phyloP scores from a whole-genome alignment of 1,139 yeast genomes.

The Candida sp. region DNA sequence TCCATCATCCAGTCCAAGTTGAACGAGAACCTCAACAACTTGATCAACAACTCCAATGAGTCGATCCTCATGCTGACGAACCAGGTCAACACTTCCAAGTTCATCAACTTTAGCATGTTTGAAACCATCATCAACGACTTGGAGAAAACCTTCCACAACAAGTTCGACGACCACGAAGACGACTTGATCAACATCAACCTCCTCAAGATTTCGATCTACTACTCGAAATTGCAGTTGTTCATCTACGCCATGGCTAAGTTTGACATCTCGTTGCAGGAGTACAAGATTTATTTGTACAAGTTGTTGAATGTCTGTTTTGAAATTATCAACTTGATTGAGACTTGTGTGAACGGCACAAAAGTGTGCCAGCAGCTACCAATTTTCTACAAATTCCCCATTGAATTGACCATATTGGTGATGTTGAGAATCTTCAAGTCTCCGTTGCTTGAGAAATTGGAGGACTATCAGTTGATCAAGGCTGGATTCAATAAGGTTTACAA shows the following conservation, averaged over 20 bases:
- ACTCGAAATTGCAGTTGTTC: conserved; percentile 44
- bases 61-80: conserved; percentile 15
- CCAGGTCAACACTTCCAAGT: conserved; percentile 31
- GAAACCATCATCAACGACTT: conserved; percentile 44
- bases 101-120: conserved; percentile 48
- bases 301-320: conserved; percentile 34
- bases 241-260: conserved; percentile 39
- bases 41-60: conserved; percentile 21
- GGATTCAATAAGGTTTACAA: conserved; percentile 32
- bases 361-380: conserved; percentile 42
- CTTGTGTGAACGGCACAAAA: conserved; percentile 13
- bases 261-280: conserved; percentile 31
- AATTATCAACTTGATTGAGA: conserved; percentile 20
- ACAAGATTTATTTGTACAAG: conserved; percentile 31
- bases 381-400: conserved; percentile 45
- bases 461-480: conserved; percentile 33
- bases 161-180: conserved; percentile 15
- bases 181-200: conserved; percentile 21
- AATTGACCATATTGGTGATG: conserved; percentile 35
- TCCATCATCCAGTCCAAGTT: conserved; percentile 47
- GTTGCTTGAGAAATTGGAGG: conserved; percentile 30
- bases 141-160: conserved; percentile 15
- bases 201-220: conserved; percentile 39
- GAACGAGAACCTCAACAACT: conserved; percentile 42
- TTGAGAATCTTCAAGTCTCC: conserved; percentile 43